Base-by-base conservation (phyloP, 1,139 yeast genomes). In the Tardiomyces depauwii region DNA sequence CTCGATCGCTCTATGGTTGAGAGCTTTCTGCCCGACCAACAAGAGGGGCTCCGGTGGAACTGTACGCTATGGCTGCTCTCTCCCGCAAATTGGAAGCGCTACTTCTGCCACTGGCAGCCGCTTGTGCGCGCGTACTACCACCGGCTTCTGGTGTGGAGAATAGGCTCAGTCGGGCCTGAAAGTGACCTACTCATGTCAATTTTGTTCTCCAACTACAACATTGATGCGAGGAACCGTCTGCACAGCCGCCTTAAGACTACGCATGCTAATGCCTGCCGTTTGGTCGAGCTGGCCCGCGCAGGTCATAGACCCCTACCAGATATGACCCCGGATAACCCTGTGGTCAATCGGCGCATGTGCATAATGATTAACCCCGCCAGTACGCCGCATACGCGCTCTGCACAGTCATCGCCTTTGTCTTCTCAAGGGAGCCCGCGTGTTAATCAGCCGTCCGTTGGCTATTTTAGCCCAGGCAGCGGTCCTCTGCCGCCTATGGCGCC, bases 21-120 rank as follows among this genome's bases (percentile, higher is more conserved):
- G n/a, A 39, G 18, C 18, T 19, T 28, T 54, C 42, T 33, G 18
- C 41, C 38, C 47, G 19, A 41, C 42, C n/a, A 27, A 30, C 23
- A 19, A 21, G 50, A 51, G 41, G 50, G 55, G 14, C 49, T 56
- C 23, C 47, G 56, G 16, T 49, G 52, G 47, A 48, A 71, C 53
- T 68, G 80, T 54, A 70, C 76, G 23, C 61, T 65, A 33, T 82
- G 84, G 82, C 60, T 83, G 27, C 64, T 80, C 11, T 68, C 75
- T 2, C 62, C 67, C 5, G 59, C 62, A 1, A 65, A 67, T 43
- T 82, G 86, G 78, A 62, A 63, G 42, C 67, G 71, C 41, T 76
- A 77, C 50, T 78, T 85, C 55, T 74, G 80, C 42, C 94, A 86
- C 62, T 86, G 94, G 87, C 77, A 80, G 54, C 89, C 95, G 2